Evolutionary conservation across 2,329 filamentous ascomycete genomes (phyloP).

Genomic region (Trichoderma sp.): DNA sequence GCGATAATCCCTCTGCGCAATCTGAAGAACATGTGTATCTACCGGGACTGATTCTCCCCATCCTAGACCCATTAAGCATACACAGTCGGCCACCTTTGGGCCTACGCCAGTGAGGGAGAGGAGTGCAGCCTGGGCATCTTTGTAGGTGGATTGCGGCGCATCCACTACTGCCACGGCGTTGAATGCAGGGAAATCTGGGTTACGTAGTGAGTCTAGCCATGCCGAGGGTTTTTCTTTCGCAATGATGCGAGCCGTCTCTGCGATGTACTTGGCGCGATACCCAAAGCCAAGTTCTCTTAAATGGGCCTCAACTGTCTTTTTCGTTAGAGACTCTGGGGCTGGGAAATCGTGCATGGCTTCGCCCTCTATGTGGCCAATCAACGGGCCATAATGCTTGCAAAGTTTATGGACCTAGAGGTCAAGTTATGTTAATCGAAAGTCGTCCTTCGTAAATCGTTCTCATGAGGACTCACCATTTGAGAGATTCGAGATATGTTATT

Average conservation of each 20-base stretch:
- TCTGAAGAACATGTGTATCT: slow-evolving; percentile 98
- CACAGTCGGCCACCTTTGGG: slow-evolving; percentile 95
- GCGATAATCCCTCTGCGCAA: slow-evolving; percentile 91
- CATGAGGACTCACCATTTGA: slow-evolving; percentile 67
- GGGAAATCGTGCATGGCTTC: slow-evolving; percentile 87
- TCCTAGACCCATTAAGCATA: slow-evolving; percentile 91
- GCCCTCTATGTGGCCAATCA: slow-evolving; percentile 68
- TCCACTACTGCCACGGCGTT: slow-evolving; percentile 38
- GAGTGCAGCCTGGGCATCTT: slow-evolving; percentile 75
- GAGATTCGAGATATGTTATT: slow-evolving; percentile 96
- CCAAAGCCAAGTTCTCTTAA: slow-evolving; percentile 86
- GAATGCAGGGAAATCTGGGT: slow-evolving; percentile 68
- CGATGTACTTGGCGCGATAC: slow-evolving; percentile 90
- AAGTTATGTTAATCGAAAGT: background rate
- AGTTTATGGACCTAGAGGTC: slow-evolving; percentile 71
- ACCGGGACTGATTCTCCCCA: slow-evolving; percentile 96
- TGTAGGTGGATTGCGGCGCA: slow-evolving; percentile 63
- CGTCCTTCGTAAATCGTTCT: background rate
- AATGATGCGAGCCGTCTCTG: slow-evolving; percentile 77
- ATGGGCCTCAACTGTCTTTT: slow-evolving; percentile 71
- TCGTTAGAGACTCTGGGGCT: slow-evolving; percentile 67
- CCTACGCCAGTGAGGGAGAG: slow-evolving; percentile 83
- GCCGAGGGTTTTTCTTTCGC: slow-evolving; percentile 61
- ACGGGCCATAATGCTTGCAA: slow-evolving; percentile 78
- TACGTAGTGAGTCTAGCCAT: slow-evolving; percentile 78